Conservation (phyloP, 2,329 filamentous ascomycete genomes). For the Fusarium drepaniforme region DNA sequence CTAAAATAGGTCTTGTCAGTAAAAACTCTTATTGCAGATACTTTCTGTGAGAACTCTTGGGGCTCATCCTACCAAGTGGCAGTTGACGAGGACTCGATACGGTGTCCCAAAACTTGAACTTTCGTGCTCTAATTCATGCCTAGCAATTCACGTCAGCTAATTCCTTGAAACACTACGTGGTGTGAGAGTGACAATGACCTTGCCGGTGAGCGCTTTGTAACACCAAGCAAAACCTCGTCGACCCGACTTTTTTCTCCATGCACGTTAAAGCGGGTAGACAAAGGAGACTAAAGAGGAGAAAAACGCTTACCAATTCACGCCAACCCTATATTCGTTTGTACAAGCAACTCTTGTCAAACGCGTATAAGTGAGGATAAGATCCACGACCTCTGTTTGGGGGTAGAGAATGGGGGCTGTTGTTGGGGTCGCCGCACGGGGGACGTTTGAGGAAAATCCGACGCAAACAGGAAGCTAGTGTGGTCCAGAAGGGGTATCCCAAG, state of each 20-base stretch:
- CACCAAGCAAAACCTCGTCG: not conserved
- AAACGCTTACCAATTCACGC: not conserved
- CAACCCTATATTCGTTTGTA: not conserved
- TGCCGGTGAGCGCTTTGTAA: not conserved
- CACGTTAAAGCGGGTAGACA: not conserved
- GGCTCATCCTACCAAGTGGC: not conserved
- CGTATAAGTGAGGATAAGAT: not conserved
- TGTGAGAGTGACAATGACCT: not conserved
- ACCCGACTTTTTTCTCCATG: not conserved
- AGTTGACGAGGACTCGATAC: not conserved
- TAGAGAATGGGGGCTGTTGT: slow-evolving; percentile 13
- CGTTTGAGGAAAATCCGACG: slow-evolving; percentile 5
- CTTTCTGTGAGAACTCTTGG: not conserved
- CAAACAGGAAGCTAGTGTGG: not conserved
- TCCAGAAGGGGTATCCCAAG: not conserved
- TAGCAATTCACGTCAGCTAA: not conserved
- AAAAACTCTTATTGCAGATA: not conserved
- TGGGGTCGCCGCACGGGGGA: slow-evolving; percentile 14
- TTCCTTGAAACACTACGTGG: not conserved
- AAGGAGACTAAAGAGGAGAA: not conserved
- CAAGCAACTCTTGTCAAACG: not conserved
- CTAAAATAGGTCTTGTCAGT: not conserved
- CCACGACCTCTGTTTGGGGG: slow-evolving; percentile 9
- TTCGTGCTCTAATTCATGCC: not conserved
- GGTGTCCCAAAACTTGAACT: not conserved